phyloP scores from a whole-genome alignment of 2,329 filamentous ascomycete species.

The Didymella pomorum region DNA sequence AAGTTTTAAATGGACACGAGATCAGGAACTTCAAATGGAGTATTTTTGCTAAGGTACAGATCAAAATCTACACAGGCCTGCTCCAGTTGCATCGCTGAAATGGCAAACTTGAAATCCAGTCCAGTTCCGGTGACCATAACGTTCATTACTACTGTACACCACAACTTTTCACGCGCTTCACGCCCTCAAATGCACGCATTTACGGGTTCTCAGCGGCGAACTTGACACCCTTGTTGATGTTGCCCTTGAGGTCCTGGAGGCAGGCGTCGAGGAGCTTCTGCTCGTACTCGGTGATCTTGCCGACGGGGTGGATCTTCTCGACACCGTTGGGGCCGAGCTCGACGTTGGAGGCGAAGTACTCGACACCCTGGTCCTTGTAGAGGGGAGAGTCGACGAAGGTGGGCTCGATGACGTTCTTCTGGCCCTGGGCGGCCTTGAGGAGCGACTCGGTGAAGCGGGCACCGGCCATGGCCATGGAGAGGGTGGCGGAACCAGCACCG shows the following conservation, averaged over 20 bases:
- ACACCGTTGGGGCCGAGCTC: conserved; percentile 97
- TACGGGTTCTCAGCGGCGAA: conserved; percentile 67
- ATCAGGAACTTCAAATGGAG: conserved; percentile 24
- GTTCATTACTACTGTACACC: conserved; percentile 44
- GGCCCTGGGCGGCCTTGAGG: conserved; percentile 89
- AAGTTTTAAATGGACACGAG: no score
- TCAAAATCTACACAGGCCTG: conserved; percentile 31
- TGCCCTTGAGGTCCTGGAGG: conserved; percentile 85
- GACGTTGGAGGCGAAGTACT: conserved; percentile 96
- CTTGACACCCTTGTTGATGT: conserved; percentile 89
- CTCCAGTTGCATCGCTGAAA: conserved; percentile 25
- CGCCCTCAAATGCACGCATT: conserved; percentile 9
- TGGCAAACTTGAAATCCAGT: conserved; percentile 28
- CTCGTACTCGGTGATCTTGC: conserved; percentile 84
- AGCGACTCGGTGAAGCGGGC: conserved; percentile 85
- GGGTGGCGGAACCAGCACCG: conserved; percentile 93
- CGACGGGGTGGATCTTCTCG: conserved; percentile 89
- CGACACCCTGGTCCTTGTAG: conserved; percentile 97
- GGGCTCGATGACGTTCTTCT: conserved; percentile 95
- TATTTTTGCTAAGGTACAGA: conserved; percentile 33
- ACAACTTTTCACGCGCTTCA: conserved; percentile 1
- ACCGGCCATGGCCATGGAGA: conserved; percentile 99
- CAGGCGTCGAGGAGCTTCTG: conserved; percentile 86
- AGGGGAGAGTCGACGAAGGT: conserved; percentile 96
- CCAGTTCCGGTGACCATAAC: conserved; percentile 28